Evolutionary conservation across 2,329 filamentous ascomycete genomes (phyloP).

Genomic region (Ceratocystis huliohia): DNA sequence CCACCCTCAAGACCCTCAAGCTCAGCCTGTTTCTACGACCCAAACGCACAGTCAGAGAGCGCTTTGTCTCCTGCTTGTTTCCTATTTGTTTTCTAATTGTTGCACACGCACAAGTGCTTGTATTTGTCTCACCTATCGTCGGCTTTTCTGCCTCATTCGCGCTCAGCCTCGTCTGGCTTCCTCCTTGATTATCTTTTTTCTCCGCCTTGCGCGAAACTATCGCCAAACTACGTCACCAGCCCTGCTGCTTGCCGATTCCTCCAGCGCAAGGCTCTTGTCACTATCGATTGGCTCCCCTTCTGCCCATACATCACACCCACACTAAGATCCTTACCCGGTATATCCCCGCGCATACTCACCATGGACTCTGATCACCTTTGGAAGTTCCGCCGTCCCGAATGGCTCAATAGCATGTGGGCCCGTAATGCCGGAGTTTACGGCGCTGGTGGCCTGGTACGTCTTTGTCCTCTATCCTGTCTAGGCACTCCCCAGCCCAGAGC

Average conservation of each 20-base stretch:
- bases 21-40: slow-evolving; percentile 9
- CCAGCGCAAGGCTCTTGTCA: background rate
- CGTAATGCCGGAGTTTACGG: slow-evolving; percentile 52
- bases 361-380: slow-evolving; percentile 56
- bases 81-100: background rate
- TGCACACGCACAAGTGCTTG: background rate
- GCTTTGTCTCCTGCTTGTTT: background rate
- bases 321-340: no score
- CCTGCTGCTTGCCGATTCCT: background rate
- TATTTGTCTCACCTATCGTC: background rate
- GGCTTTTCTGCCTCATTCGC: background rate
- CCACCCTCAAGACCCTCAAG: background rate
- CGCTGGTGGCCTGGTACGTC: slow-evolving; percentile 49
- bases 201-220: slow-evolving; percentile 1
- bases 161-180: background rate
- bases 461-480: background rate
- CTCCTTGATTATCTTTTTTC: background rate
- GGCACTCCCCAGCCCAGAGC: background rate
- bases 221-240: slow-evolving; percentile 18
- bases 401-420: slow-evolving; percentile 51
- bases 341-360: slow-evolving; percentile 16
- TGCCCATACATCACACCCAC: background rate
- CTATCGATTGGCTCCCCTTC: background rate
- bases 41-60: slow-evolving; percentile 8
- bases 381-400: slow-evolving; percentile 54